Evolutionary conservation across 495 filamentous ascomycete species (phyloP).

Genomic region (Thermochaetoides thermophila): DNA sequence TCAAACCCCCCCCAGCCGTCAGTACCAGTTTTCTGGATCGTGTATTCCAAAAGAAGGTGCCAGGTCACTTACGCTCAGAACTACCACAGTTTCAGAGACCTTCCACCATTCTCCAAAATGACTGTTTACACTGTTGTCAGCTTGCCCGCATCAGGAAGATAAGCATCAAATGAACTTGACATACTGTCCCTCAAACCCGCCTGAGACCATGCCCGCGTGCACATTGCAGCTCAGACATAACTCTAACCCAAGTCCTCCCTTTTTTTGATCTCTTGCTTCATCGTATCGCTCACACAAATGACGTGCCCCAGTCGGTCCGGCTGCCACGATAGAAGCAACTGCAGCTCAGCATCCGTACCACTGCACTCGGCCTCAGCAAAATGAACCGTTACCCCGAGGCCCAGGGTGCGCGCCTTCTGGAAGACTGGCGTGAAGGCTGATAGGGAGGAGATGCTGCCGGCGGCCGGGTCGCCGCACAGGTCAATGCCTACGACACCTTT

Average conservation of each 20-base stretch:
- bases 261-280: conserved; percentile 39
- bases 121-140: conserved; percentile 4
- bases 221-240: conserved; percentile 74
- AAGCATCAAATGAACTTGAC: conserved; percentile 5
- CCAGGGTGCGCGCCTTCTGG: conserved; percentile 32
- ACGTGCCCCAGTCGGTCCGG: conserved; percentile 70
- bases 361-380: conserved; percentile 54
- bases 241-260: conserved; percentile 44
- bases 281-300: conserved; percentile 47
- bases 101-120: conserved; percentile 26
- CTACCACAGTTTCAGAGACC: conserved; percentile 20
- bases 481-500: conserved; percentile 62
- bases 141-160: conserved; percentile 4
- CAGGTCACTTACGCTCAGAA: conserved; percentile 21
- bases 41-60: neutral
- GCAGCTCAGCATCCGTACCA: conserved; percentile 41
- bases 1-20: conserved; percentile 3
- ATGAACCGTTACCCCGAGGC: conserved; percentile 56
- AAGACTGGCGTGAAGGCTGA: conserved; percentile 42
- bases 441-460: conserved; percentile 36
- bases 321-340: conserved; percentile 43
- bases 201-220: conserved; percentile 53
- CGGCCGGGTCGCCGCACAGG: conserved; percentile 67
- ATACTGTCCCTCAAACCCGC: conserved; percentile 49
- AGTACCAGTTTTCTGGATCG: neutral